phyloP scores from a whole-genome alignment of 495 filamentous ascomycete genomes.

The Xylaria flabelliformis region DNA sequence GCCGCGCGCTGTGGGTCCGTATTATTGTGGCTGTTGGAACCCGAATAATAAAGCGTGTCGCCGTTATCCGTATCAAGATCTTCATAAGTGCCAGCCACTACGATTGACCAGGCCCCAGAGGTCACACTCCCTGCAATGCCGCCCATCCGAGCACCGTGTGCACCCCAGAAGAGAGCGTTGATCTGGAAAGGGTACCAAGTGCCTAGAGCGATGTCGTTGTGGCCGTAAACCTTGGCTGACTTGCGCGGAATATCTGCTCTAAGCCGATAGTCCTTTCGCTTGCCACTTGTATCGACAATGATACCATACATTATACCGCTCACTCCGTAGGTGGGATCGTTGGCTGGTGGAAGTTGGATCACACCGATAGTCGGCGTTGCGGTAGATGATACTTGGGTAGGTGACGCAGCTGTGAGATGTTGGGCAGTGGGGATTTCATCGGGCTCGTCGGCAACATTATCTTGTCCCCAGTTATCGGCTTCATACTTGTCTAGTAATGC shows the following conservation, averaged over 20 bases:
- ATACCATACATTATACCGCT: constrained; percentile 52
- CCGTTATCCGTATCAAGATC: constrained; percentile 54
- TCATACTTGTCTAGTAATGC: constrained; percentile 23
- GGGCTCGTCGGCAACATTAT: constrained; percentile 23
- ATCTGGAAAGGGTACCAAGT: constrained; percentile 60
- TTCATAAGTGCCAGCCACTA: constrained; percentile 49
- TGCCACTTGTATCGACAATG: constrained; percentile 23
- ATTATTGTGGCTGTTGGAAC: constrained; percentile 45
- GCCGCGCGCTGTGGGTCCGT: constrained; percentile 28
- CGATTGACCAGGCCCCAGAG: constrained; percentile 54
- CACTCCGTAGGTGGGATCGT: constrained; percentile 42
- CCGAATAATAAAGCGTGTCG: constrained; percentile 54
- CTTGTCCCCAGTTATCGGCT: constrained; percentile 33
- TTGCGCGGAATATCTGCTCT: constrained; percentile 33
- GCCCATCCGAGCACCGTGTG: constrained; percentile 50
- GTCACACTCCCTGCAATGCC: constrained; percentile 53
- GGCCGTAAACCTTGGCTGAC: constrained; percentile 48
- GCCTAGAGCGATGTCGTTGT: constrained; percentile 53
- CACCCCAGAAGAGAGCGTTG: constrained; percentile 56
- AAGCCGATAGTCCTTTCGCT: constrained; percentile 33
- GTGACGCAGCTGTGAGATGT: not conserved
- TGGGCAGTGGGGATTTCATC: not conserved
- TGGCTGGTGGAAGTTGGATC: constrained; percentile 29
- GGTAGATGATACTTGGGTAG: not conserved
- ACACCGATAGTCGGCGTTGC: constrained; percentile 1